These are phyloP conservation scores for Marasmius oreades DNA, from an alignment of 1,284 basidiomycete species.

Conservation along the genomic window DNA sequence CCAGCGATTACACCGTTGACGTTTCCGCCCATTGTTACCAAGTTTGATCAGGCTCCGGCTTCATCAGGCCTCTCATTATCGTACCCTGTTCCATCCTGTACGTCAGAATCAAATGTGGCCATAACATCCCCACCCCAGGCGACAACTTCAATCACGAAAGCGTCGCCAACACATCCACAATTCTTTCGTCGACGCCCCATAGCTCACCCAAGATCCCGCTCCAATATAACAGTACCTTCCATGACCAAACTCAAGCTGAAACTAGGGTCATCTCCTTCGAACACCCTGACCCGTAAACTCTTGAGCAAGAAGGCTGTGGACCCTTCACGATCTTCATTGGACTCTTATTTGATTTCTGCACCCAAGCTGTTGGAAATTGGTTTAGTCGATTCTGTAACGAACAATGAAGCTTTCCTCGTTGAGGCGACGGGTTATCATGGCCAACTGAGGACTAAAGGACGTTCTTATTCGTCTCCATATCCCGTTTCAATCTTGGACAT, in stretches of 20 bases:
- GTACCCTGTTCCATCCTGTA: conserved; percentile 41
- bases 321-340: not conserved
- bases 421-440: conserved; percentile 1
- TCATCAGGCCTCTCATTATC: conserved; percentile 7
- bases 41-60: conserved; percentile 44
- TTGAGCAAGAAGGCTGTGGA: conserved; percentile 9
- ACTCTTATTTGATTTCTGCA: not conserved
- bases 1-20: conserved; percentile 62
- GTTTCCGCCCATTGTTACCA: conserved; percentile 43
- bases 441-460: conserved; percentile 44
- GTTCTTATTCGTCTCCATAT: conserved; percentile 61
- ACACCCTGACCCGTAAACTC: conserved; percentile 50
- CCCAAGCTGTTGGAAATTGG: not conserved
- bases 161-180: not conserved
- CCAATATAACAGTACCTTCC: conserved; percentile 35
- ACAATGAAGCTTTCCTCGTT: not conserved
- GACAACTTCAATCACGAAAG: not conserved
- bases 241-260: conserved; percentile 46
- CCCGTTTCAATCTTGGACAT: conserved; percentile 57
- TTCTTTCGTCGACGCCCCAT: conserved; percentile 53
- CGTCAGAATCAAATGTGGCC: not conserved
- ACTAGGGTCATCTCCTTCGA: conserved; percentile 36
- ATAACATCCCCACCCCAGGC: not conserved
- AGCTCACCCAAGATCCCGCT: conserved; percentile 34
- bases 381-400: too few species aligned